These are phyloP conservation scores for Inga oerstediana DNA, from an alignment of 306 rosid species.

Conservation along the genomic window DNA sequence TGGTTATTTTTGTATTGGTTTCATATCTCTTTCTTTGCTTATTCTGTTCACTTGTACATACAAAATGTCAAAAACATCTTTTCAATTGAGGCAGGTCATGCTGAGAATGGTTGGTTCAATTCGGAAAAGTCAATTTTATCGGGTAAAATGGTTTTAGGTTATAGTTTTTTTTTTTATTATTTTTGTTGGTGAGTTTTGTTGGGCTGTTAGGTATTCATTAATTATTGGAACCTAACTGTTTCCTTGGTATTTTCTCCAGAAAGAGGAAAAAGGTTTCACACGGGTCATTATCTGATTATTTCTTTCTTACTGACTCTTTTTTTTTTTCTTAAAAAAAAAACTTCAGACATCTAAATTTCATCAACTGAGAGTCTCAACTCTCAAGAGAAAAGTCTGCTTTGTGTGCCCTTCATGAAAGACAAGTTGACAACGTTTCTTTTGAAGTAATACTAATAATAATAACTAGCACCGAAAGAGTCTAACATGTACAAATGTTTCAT, in stretches of 20 bases:
- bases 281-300: background rate
- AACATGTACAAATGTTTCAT: background rate
- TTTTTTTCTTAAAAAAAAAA: background rate
- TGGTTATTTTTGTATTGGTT: background rate
- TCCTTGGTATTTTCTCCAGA: background rate
- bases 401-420: background rate
- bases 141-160: background rate
- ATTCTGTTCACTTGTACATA: slow-evolving; percentile 33
- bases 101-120: background rate
- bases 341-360: background rate
- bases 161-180: background rate
- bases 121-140: background rate
- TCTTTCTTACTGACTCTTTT: background rate
- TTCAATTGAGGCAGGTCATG: background rate
- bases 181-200: background rate
- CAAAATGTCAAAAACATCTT: background rate
- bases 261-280: background rate
- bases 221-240: background rate
- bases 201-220: background rate
- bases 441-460: background rate
- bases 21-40: slow-evolving; percentile 4
- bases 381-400: background rate
- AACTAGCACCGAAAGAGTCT: background rate
- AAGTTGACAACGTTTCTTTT: background rate
- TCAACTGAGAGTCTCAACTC: background rate